Evolutionary conservation across 495 filamentous ascomycete genomes (phyloP), one percentile per base, ranked within the genome.

Genomic region (Tuber indicum): DNA sequence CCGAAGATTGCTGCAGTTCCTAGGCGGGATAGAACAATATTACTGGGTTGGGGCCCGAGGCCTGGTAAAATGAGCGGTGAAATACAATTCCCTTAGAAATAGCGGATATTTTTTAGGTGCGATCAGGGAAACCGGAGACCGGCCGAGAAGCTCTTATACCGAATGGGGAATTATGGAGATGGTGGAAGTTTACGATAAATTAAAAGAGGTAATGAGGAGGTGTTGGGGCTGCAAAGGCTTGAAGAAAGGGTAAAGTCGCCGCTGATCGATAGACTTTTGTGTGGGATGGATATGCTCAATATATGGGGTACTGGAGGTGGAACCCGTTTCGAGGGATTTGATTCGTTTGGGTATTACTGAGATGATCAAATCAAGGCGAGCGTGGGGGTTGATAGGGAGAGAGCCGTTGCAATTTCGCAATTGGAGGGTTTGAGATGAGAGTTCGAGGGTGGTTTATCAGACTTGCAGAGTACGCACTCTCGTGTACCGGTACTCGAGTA

Each of bases 141-240:
- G 74, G 76, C 16, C 82, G 42, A 45, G 74, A 45, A 72, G 74
- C 19, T 72, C 72, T 45, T 82, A 82, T 44, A 82, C 80, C 3
- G 36, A 32, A 19, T 76, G 71, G 73, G 80, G 79, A 42, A 73
- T 82, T 19, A 69, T 43, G 10, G 80, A 82, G 45, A 82, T 82
- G 3, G 70, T 66, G 39, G 78, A 66, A 36, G 80, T 82, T 42
- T 69, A 79, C 26, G 70, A 82, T 26, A 69, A 74, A 5, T 23
- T 80, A n/a, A 42, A 66, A 9, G 73, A 46, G 17, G 36, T 42
- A 17, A 72, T 8, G 74, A 80, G 12, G 39, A 49, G 9, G 19
- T 74, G 17, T 43, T 80, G 10, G 77, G 74, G 36, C 74, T 74
- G 5, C 39, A 76, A 17, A 23, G 47, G 5, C n/a, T 8, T 4